phyloP scores from a whole-genome alignment of 2,329 filamentous ascomycete genomes.

The Trichoderma aggressivum region DNA sequence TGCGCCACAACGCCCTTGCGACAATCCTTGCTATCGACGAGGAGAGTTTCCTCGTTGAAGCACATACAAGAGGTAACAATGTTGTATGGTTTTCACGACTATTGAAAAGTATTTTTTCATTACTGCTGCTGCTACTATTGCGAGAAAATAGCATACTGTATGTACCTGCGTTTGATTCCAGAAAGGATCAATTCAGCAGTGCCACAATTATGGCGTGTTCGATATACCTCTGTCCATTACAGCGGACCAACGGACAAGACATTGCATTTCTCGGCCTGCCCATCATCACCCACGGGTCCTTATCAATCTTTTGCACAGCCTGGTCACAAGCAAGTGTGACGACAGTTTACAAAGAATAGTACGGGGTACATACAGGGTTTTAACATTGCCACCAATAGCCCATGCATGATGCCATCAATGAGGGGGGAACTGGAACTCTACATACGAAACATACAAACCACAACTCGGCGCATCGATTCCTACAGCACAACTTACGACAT shows the following conservation, averaged over 20 bases:
- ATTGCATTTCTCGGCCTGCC: slow-evolving; percentile 21
- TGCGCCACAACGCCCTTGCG: background rate
- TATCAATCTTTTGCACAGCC: background rate
- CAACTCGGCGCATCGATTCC: background rate
- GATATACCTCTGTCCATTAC: slow-evolving; percentile 7
- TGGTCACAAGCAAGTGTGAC: background rate
- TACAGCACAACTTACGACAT: background rate
- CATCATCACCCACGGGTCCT: slow-evolving; percentile 14
- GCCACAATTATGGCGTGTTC: background rate
- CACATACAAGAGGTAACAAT: background rate
- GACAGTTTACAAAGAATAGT: background rate
- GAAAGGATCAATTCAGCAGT: background rate
- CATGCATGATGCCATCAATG: background rate
- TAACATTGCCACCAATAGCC: background rate
- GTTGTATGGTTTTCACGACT: background rate
- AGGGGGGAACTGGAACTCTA: background rate
- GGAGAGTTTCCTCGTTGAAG: background rate
- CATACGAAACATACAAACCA: background rate
- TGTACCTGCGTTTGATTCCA: background rate
- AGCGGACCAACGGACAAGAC: slow-evolving; percentile 19
- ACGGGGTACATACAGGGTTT: background rate
- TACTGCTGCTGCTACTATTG: background rate
- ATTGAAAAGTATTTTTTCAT: background rate
- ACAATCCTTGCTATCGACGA: background rate
- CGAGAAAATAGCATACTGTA: background rate